Conservation (phyloP, 1,284 basidiomycete species). For the Cutaneotrichosporon daszewskae region DNA sequence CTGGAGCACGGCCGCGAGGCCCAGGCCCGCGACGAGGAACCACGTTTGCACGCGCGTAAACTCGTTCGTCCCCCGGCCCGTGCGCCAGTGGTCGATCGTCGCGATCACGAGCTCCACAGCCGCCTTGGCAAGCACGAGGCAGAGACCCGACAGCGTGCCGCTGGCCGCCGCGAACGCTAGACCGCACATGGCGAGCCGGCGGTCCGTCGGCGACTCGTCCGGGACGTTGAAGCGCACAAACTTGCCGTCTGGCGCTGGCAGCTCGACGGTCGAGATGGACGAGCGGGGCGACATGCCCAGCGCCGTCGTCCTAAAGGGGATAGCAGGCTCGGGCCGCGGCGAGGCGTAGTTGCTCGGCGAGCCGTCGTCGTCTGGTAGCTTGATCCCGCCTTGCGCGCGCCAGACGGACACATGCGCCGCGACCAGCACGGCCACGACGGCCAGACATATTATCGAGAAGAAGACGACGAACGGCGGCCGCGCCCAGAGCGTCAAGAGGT, state of each 20-base stretch:
- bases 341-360: slow-evolving; percentile 35
- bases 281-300: not conserved
- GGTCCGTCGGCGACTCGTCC: slow-evolving; percentile 7
- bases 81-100: slow-evolving; percentile 55
- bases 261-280: slow-evolving; percentile 2
- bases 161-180: slow-evolving; percentile 84
- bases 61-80: slow-evolving; percentile 65
- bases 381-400: slow-evolving; percentile 1
- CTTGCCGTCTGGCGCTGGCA: not conserved
- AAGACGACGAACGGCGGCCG: slow-evolving; percentile 75
- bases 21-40: slow-evolving; percentile 39
- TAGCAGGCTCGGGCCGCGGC: slow-evolving; percentile 26
- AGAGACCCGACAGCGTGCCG: slow-evolving; percentile 90
- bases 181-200: slow-evolving; percentile 63
- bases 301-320: slow-evolving; percentile 32
- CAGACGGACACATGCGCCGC: slow-evolving; percentile 15
- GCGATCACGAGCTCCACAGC: slow-evolving; percentile 84
- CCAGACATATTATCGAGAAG: slow-evolving; percentile 65
- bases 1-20: slow-evolving; percentile 42
- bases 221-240: slow-evolving; percentile 4
- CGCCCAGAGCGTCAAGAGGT: slow-evolving; percentile 71
- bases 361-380: slow-evolving; percentile 4
- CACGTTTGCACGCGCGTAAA: slow-evolving; percentile 55
- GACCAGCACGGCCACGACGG: slow-evolving; percentile 59
- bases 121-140: slow-evolving; percentile 87